These are phyloP conservation scores for Clonostachys rhizophaga DNA, from an alignment of 2,329 filamentous ascomycete genomes.

Conservation along the genomic window DNA sequence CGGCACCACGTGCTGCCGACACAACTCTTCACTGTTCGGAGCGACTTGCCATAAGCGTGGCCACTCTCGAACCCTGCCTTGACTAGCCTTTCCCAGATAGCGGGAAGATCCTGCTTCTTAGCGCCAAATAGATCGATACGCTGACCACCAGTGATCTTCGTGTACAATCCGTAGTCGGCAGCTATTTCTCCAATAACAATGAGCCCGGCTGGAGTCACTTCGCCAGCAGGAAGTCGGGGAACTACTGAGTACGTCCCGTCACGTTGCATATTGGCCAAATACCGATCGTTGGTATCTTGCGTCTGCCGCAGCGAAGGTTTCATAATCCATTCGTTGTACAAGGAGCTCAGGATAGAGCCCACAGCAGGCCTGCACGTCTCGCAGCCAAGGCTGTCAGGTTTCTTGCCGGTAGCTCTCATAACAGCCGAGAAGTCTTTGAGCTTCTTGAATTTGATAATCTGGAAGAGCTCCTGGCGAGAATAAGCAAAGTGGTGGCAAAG, in stretches of 20 bases:
- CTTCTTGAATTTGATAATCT: slow-evolving; percentile 79
- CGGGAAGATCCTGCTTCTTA: slow-evolving; percentile 76
- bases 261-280: slow-evolving; percentile 83
- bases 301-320: not conserved
- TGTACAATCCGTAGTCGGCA: slow-evolving; percentile 79
- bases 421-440: slow-evolving; percentile 68
- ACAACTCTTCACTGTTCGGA: slow-evolving; percentile 87
- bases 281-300: slow-evolving; percentile 88
- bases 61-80: slow-evolving; percentile 86
- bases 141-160: slow-evolving; percentile 89
- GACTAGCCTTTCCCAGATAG: slow-evolving; percentile 77
- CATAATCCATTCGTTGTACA: not conserved
- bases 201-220: slow-evolving; percentile 83
- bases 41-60: slow-evolving; percentile 84
- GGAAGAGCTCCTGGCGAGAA: slow-evolving; percentile 81
- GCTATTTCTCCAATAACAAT: slow-evolving; percentile 81
- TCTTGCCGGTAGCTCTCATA: slow-evolving; percentile 73
- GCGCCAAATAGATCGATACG: slow-evolving; percentile 93
- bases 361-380: slow-evolving; percentile 83
- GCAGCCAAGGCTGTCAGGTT: slow-evolving; percentile 70
- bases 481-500: slow-evolving; percentile 80
- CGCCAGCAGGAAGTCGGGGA: slow-evolving; percentile 76
- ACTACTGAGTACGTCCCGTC: slow-evolving; percentile 90
- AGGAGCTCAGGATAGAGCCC: slow-evolving; percentile 71
- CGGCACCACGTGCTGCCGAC: slow-evolving; percentile 90